A percentile compares a stretch with the other conserved stretches of the same genome.
Conservation (phyloP, 306 rosid genomes). For the Bauhinia variegata region DNA sequence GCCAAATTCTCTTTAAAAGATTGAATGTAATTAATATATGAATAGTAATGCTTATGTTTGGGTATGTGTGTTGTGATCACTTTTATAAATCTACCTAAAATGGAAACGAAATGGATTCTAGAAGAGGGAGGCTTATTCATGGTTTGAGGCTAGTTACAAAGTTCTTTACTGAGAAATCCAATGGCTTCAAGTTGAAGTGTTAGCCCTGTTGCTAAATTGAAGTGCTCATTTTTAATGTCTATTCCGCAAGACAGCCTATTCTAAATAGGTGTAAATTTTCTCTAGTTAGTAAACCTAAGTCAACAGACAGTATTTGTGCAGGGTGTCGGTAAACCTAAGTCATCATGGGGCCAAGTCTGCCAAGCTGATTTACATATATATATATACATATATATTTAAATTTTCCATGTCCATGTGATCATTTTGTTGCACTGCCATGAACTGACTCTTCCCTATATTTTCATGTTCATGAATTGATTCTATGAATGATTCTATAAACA, state of each 20-base stretch:
- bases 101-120: background rate
- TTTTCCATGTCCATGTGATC: conserved; percentile 1
- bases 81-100: background rate
- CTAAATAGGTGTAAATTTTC: background rate
- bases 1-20: conserved; percentile 6
- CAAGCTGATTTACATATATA: conserved; percentile 21
- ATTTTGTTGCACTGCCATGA: conserved; percentile 19
- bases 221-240: background rate
- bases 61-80: background rate
- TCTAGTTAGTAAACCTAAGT: background rate
- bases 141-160: background rate
- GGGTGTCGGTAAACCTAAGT: conserved; percentile 10
- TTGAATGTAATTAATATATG: background rate
- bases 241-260: background rate
- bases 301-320: conserved; percentile 9
- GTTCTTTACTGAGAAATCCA: background rate
- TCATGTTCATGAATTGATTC: no score
- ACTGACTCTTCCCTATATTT: conserved; percentile 19
- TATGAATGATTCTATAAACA: background rate
- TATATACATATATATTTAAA: no score
- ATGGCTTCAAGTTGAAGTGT: conserved; percentile 23
- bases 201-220: conserved; percentile 13
- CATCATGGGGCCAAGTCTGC: conserved; percentile 5
- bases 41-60: conserved; percentile 1
- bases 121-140: background rate